Evolutionary conservation across 1,284 basidiomycete species (phyloP), one percentile per base, ranked within the genome.

Genomic region (Malassezia furfur): DNA sequence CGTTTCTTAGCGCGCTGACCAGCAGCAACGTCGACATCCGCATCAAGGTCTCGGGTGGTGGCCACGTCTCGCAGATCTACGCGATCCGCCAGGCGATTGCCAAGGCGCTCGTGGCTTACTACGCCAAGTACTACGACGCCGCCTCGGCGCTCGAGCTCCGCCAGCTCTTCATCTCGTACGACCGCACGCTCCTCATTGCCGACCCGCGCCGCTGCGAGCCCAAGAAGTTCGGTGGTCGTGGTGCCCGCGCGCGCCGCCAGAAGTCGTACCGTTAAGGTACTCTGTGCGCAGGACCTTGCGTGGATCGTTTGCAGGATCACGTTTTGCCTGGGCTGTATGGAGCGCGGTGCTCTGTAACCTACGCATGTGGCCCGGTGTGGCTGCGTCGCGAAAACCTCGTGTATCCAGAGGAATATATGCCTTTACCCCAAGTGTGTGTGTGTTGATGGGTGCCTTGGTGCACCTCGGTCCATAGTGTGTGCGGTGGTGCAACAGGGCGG

Each of bases 71-170:
- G 61, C 94, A 98, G 79, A 83, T 98, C 66, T 99, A 98, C 80
- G 94, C 94, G 66, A 90, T 98, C 78, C 90, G 94, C 70, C 94
- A 99, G 81, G 94, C 94, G 48, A 94, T 99, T 72, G 87, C 90
- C 72, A 98, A 96, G 82, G 91, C 93, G 60, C 79, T 98, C 65
- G 88, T 99, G 73, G 94, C 93, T 52, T 91, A 75, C 83, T 93
- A 93, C 78, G 87, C 91, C 80, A 98, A 98, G 81, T 94, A 96
- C 82, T 83, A 91, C 78, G 94, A 99, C 77, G 94, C 94, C 65
- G 91, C 86, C 77, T 93, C 88, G 69, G 90, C 94, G 28, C 70
- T 72, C 40, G 70, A 72, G 66, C 69, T 74, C 34, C 69, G 68
- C 34, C 68, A 71, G 64, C 65, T 65, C 34, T 68, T 74, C 50